A percentile compares a stretch with the other conserved stretches of the same genome.
Evolutionary conservation across 768 basidiomycete genomes (phyloP).

Genomic region (Coprinellus aureogranulatus): DNA sequence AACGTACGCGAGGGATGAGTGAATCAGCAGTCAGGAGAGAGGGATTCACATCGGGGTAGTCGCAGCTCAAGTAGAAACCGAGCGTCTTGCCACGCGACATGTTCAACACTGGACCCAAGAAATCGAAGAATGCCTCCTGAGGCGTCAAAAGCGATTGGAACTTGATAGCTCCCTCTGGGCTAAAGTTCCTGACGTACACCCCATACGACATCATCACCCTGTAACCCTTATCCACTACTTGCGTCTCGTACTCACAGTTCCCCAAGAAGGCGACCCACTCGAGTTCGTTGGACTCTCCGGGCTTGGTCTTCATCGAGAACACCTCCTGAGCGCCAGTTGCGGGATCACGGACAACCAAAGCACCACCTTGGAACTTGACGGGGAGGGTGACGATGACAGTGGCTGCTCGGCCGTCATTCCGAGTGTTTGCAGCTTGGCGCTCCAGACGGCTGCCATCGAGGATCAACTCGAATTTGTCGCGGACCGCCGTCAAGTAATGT

Average conservation of each 20-base stretch:
- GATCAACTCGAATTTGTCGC: constrained; percentile 71
- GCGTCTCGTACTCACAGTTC: constrained; percentile 75
- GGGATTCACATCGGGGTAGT: constrained; percentile 65
- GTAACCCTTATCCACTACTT: constrained; percentile 68
- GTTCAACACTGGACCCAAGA: constrained; percentile 70
- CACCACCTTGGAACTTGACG: constrained; percentile 70
- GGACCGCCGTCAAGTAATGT: constrained; percentile 64
- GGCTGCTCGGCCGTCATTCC: constrained; percentile 67
- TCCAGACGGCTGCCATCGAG: constrained; percentile 58
- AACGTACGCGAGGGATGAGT: constrained; percentile 65
- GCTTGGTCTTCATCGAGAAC: constrained; percentile 46
- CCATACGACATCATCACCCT: constrained; percentile 69
- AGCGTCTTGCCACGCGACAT: constrained; percentile 67
- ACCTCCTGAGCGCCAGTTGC: constrained; percentile 55
- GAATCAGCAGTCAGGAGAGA: constrained; percentile 67
- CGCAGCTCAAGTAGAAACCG: constrained; percentile 67
- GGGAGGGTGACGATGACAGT: constrained; percentile 75
- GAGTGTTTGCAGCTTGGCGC: constrained; percentile 49
- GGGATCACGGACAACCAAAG: constrained; percentile 53
- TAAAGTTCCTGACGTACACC: constrained; percentile 67
- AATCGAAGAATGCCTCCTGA: constrained; percentile 70
- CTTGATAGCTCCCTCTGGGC: constrained; percentile 35
- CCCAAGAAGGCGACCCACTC: constrained; percentile 78
- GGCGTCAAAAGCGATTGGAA: constrained; percentile 65
- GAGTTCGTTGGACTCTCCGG: constrained; percentile 61